Percentiles rank a stretch among this genome's conserved stretches.
These are phyloP conservation scores for Aspergillus homomorphus DNA, from an alignment of 495 filamentous ascomycete species.

Conservation along the genomic window DNA sequence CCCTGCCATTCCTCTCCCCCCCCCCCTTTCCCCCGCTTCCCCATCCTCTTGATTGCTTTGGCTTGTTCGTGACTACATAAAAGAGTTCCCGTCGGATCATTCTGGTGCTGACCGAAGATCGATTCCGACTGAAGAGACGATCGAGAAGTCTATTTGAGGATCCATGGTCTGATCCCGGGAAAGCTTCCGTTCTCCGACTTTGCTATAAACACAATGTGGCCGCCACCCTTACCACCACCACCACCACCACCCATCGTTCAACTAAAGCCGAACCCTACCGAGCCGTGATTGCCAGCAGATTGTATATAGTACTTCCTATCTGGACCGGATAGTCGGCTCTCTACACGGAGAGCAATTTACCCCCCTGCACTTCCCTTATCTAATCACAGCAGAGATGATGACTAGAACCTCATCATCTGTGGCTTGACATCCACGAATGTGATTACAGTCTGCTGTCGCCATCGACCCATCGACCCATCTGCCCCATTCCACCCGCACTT, in stretches of 20 bases:
- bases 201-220: neutral
- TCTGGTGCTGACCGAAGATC: neutral
- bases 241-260: neutral
- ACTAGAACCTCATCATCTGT: neutral
- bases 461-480: neutral
- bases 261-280: neutral
- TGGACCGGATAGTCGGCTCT: neutral
- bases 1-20: too few relatives aligned
- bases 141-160: neutral
- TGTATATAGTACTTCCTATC: neutral
- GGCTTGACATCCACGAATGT: neutral
- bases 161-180: slow-evolving; percentile 7
- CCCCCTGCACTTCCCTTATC: neutral
- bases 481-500: neutral
- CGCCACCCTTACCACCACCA: neutral
- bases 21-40: too few relatives aligned
- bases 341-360: neutral
- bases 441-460: neutral
- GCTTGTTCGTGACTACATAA: too few relatives aligned
- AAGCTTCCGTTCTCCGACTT: neutral
- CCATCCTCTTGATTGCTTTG: too few relatives aligned
- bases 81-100: neutral
- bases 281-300: neutral
- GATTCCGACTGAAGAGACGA: neutral
- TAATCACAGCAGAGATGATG: neutral